These are phyloP conservation scores for Dipteronia sinensis DNA, from an alignment of 345 rosid species.

Conservation along the genomic window DNA sequence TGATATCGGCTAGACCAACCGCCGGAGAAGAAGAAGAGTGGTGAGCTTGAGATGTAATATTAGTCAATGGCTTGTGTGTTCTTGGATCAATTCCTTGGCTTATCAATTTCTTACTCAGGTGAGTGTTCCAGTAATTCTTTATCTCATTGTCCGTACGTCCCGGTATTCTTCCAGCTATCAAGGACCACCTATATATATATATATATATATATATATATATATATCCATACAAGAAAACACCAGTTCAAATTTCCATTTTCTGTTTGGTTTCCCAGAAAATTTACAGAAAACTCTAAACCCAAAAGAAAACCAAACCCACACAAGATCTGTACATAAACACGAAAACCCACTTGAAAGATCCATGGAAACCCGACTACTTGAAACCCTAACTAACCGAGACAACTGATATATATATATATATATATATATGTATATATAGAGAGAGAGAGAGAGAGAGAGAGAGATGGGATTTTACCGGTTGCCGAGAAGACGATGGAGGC, in stretches of 20 bases:
- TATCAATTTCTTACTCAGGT: conserved; percentile 63
- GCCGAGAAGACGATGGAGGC: conserved; percentile 66
- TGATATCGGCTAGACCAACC: too few species aligned
- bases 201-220: neutral
- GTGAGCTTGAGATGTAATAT: neutral
- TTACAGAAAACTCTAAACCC: neutral
- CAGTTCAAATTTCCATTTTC: neutral
- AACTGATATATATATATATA: too few species aligned
- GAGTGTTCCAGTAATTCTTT: conserved; percentile 77
- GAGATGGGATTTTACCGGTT: conserved; percentile 38
- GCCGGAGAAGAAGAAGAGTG: too few species aligned
- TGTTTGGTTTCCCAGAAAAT: too few species aligned
- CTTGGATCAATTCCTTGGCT: conserved; percentile 69
- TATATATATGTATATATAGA: too few species aligned
- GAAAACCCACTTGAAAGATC: neutral
- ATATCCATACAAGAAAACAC: neutral
- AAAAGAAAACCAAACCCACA: neutral
- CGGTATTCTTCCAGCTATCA: conserved; percentile 69
- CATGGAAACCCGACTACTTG: neutral
- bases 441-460: neutral
- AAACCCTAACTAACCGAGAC: neutral
- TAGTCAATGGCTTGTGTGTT: conserved; percentile 57
- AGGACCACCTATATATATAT: conserved; percentile 47
- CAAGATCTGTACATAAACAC: neutral
- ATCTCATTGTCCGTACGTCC: conserved; percentile 71